Conservation (phyloP, 179 eudicot genomes). For the Amaranthus tricolor region DNA sequence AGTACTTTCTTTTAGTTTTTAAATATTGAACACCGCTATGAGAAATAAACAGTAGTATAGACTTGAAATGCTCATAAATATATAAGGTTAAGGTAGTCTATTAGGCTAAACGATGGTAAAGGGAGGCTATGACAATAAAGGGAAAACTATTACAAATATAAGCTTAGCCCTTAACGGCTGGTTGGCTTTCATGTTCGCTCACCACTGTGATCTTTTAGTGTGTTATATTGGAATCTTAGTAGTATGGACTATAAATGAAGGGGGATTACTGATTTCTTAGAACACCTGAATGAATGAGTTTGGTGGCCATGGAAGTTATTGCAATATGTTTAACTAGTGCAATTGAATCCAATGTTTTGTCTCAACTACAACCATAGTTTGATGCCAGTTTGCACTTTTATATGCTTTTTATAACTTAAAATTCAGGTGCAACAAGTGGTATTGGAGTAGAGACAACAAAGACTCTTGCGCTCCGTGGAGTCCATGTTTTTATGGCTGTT, state of each 20-base stretch:
- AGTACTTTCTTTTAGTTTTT: too few species aligned
- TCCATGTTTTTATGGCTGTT: conserved; percentile 69
- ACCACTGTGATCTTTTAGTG: not conserved
- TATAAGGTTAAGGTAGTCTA: too few species aligned
- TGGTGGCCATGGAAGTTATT: not conserved
- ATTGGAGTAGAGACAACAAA: conserved; percentile 89
- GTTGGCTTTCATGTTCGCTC: not conserved
- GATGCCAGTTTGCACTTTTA: not conserved
- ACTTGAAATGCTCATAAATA: too few species aligned
- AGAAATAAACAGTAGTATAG: too few species aligned
- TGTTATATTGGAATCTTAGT: not conserved
- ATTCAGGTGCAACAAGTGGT: conserved; percentile 83
- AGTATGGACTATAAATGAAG: not conserved
- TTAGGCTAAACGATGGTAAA: too few species aligned
- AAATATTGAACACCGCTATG: too few species aligned
- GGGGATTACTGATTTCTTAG: not conserved
- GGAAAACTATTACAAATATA: too few species aligned
- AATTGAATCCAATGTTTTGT: not conserved
- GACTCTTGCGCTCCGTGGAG: conserved; percentile 72
- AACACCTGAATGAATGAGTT: not conserved
- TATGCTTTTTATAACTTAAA: not conserved
- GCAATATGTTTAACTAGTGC: not conserved
- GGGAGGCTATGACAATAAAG: too few species aligned
- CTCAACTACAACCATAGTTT: not conserved
- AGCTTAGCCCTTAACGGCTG: not conserved